Evolutionary conservation across 306 rosid genomes (phyloP), one percentile per base, ranked within the genome.

Genomic region (Prunus mira): DNA sequence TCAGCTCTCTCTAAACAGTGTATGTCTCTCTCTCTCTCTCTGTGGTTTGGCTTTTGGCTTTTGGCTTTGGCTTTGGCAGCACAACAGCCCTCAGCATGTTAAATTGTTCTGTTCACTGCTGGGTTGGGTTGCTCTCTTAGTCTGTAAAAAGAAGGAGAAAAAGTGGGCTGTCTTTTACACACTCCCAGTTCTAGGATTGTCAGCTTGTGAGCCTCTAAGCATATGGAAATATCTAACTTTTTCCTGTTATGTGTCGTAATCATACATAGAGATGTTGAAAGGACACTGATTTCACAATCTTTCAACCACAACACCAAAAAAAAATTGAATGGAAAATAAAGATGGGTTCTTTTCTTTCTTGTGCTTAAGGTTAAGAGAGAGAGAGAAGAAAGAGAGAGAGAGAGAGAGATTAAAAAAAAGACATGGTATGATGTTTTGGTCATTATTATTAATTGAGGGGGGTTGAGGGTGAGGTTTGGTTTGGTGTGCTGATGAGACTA

Each of bases 151-250:
- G 57, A 9, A 10, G 71, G 71, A 78, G 79, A 79, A 76, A 89
- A 89, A 89, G 90, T 76, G 89, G 78, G 86, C 79, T 83, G 79
- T 88, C 93, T 87, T 92, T 90, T 88, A 79, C 91, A 76, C 96
- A 90, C 91, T 92, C 84, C 76, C 91, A 85, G 90, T 92, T 92
- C 90, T 85, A 87, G 80, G 83, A 85, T 85, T 82, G 93, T 88
- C 96, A 87, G 90, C 86, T 87, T 84, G 77, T 78, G 81, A 88
- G 71, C 67, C 89, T 74, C 79, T 76, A 74, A 63, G 45, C 77
- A 80, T 60, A 43, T 54, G 76, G 69, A 85, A 78, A 87, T 81
- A 87, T 84, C 84, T 63, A 81, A 50, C 84, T 57, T 69, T 74
- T 85, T 84, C 74, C 27, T 61, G 78, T 79, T 79, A 64, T 73